Percentiles rank a stretch among this genome's conserved stretches.
Evolutionary conservation across 192 early-diverging fungal genomes (phyloP).

Genomic region (Coemansia sp.): DNA sequence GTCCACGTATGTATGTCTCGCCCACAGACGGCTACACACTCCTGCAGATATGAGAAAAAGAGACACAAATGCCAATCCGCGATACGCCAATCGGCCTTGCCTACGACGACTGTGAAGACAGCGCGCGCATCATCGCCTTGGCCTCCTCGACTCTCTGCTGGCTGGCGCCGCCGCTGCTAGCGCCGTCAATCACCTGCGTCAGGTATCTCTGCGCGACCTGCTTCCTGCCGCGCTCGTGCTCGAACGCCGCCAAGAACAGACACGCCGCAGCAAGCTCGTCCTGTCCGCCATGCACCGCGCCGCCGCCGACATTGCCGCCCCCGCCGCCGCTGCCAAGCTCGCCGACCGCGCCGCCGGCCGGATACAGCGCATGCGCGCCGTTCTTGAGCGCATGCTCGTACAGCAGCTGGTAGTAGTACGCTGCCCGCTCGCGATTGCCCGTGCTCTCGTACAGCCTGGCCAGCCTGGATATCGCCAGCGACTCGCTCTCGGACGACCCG

Average conservation of each 20-base stretch:
- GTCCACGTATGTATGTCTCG: too few relatives aligned
- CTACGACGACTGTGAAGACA: constrained; percentile 1
- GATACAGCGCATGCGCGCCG: constrained; percentile 4
- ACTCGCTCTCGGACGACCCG: constrained; percentile 60
- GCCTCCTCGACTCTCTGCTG: constrained; percentile 41
- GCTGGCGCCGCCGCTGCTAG: constrained; percentile 22
- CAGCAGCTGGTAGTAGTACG: constrained; percentile 58
- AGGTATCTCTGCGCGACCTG: constrained; percentile 32
- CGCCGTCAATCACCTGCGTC: constrained; percentile 36
- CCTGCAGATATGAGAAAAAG: background rate
- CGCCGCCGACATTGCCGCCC: background rate
- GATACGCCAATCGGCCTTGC: too few relatives aligned
- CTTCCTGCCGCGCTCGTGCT: constrained; percentile 34
- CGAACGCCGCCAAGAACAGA: constrained; percentile 40
- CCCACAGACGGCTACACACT: too few relatives aligned
- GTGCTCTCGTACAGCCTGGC: constrained; percentile 60
- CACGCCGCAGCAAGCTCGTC: constrained; percentile 49
- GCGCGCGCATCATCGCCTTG: constrained; percentile 38
- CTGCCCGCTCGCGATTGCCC: constrained; percentile 55
- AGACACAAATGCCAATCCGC: background rate
- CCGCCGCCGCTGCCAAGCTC: constrained; percentile 2
- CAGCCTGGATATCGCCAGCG: constrained; percentile 56
- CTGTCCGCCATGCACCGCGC: constrained; percentile 12
- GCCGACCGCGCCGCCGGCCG: constrained; percentile 5
- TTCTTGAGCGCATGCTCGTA: constrained; percentile 37